These are phyloP conservation scores for Silene conica DNA, from an alignment of 148 eudicot genomes.

Conservation along the genomic window DNA sequence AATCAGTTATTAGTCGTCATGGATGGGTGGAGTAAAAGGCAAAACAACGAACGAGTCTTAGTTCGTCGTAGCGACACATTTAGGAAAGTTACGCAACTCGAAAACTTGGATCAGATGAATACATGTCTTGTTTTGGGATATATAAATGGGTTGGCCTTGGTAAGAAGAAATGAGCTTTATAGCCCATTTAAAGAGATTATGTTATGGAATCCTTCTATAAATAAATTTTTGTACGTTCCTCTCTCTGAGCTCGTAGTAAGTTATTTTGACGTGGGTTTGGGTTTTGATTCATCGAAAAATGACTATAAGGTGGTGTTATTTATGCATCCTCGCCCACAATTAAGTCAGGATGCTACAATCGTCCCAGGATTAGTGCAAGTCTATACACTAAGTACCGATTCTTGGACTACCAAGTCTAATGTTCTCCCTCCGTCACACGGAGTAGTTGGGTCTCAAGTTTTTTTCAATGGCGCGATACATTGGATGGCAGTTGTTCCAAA, in stretches of 20 bases:
- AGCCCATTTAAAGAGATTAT: neutral
- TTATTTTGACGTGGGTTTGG: slow-evolving; percentile 16
- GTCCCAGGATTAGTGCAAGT: slow-evolving; percentile 16
- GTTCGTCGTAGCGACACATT: slow-evolving; percentile 24
- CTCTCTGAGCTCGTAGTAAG: neutral
- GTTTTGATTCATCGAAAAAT: slow-evolving; percentile 14
- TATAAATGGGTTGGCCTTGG: slow-evolving; percentile 11
- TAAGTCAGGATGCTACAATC: neutral
- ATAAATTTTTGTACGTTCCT: neutral
- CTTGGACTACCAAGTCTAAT: slow-evolving; percentile 14
- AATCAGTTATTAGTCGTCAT: slow-evolving; percentile 10
- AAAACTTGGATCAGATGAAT: neutral
- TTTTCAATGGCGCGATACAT: slow-evolving; percentile 19
- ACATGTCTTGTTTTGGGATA: slow-evolving; percentile 4
- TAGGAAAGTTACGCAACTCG: slow-evolving; percentile 6
- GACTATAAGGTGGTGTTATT: slow-evolving; percentile 19
- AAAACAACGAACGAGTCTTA: neutral
- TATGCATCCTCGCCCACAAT: slow-evolving; percentile 8
- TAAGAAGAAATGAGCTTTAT: neutral
- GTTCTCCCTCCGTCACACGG: slow-evolving; percentile 12
- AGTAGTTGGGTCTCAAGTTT: slow-evolving; percentile 16
- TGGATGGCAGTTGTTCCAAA: slow-evolving; percentile 11
- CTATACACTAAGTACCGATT: slow-evolving; percentile 9
- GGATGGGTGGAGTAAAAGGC: neutral
- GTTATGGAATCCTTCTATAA: slow-evolving; percentile 22